phyloP scores from a whole-genome alignment of 2,329 filamentous ascomycete species.

The Blumeria hordei region DNA sequence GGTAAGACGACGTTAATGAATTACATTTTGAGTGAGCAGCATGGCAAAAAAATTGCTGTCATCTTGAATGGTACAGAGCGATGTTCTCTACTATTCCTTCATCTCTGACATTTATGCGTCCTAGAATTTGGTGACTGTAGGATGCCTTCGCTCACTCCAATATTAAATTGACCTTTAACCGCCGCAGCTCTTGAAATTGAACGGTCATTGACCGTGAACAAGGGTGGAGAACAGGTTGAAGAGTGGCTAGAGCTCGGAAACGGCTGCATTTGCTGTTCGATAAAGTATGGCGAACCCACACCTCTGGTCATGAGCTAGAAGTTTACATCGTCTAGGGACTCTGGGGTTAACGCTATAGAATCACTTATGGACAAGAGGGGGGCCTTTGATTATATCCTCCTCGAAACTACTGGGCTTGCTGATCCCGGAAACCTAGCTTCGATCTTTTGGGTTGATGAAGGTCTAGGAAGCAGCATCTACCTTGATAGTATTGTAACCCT shows the following conservation, averaged over 20 bases:
- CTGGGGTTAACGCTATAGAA: conserved; percentile 84
- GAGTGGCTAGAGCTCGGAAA: conserved; percentile 95
- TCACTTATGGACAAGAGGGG: conserved; percentile 85
- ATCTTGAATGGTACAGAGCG: conserved; percentile 56
- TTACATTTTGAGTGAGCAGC: conserved; percentile 81
- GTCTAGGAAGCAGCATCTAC: conserved; percentile 82
- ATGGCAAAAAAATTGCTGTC: conserved; percentile 94
- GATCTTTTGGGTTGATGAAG: conserved; percentile 94
- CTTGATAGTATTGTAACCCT: conserved; percentile 91
- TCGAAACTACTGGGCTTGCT: conserved; percentile 86
- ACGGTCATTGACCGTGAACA: conserved; percentile 77
- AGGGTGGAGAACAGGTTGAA: conserved; percentile 58
- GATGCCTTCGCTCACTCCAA: conserved; percentile 9
- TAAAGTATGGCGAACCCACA: conserved; percentile 36
- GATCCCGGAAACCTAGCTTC: conserved; percentile 91
- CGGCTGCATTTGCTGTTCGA: conserved; percentile 91
- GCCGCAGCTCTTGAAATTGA: conserved; percentile 61
- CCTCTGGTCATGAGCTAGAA: neutral
- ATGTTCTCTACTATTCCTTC: conserved; percentile 10
- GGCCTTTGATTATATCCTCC: conserved; percentile 87
- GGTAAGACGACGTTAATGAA: conserved; percentile 92
- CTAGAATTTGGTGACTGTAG: conserved; percentile 56
- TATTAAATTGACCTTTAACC: neutral
- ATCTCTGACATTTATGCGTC: conserved; percentile 3
- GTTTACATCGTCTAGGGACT: conserved; percentile 32